A percentile compares a stretch with the other conserved stretches of the same genome.
These are phyloP conservation scores for Candida suzukii DNA, from an alignment of 805 yeast species.

Conservation along the genomic window DNA sequence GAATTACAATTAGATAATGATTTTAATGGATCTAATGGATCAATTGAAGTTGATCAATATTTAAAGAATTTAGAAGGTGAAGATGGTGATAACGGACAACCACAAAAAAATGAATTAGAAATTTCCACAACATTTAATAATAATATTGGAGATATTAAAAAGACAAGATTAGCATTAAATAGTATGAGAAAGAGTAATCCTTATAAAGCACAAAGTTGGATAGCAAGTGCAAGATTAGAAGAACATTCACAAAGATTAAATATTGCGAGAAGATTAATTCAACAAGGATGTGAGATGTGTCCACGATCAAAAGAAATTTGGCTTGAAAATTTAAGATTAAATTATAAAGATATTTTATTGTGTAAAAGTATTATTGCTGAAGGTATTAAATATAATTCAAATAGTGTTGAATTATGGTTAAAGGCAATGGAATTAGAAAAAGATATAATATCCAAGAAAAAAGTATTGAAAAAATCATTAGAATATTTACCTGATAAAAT, in stretches of 20 bases:
- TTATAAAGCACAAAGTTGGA: slow-evolving; percentile 70
- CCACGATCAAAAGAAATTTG: slow-evolving; percentile 69
- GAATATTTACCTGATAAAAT: slow-evolving; percentile 53
- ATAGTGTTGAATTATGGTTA: slow-evolving; percentile 63
- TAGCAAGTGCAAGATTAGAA: slow-evolving; percentile 78
- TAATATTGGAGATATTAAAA: slow-evolving; percentile 48
- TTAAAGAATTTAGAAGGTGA: slow-evolving; percentile 30
- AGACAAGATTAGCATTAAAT: slow-evolving; percentile 52
- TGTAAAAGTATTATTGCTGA: slow-evolving; percentile 57
- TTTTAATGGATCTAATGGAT: slow-evolving; percentile 6
- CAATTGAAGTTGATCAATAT: slow-evolving; percentile 32
- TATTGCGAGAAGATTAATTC: slow-evolving; percentile 53
- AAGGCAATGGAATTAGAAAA: slow-evolving; percentile 62
- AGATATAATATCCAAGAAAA: slow-evolving; percentile 43
- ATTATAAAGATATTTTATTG: slow-evolving; percentile 34
- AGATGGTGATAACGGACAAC: too few relatives aligned
- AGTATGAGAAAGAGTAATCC: slow-evolving; percentile 73
- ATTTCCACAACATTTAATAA: slow-evolving; percentile 18
- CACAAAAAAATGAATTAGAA: too few relatives aligned
- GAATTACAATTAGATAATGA: slow-evolving; percentile 44
- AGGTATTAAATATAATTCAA: slow-evolving; percentile 52
- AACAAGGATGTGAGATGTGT: slow-evolving; percentile 68
- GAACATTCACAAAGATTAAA: slow-evolving; percentile 49
- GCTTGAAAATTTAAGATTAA: slow-evolving; percentile 71
- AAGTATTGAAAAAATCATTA: slow-evolving; percentile 64